Percentiles rank a stretch among this genome's conserved stretches.
phyloP scores from a whole-genome alignment of 169 alveolate genomes.

The Cryptosporidium baileyi region DNA sequence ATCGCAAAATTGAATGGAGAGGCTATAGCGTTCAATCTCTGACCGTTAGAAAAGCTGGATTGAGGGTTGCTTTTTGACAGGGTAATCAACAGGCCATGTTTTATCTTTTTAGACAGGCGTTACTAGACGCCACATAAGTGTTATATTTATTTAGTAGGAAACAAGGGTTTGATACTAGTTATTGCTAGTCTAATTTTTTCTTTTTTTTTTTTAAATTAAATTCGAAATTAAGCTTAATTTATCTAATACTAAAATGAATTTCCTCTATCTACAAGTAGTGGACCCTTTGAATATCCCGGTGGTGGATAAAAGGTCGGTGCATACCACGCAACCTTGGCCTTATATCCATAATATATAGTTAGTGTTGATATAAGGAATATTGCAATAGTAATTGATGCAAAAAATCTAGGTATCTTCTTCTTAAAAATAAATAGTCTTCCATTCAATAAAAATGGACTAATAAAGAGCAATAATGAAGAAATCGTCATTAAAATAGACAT shows the following conservation, averaged over 20 bases:
- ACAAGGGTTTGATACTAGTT: not conserved
- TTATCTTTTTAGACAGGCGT: conserved; percentile 59
- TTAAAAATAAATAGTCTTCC: conserved; percentile 8
- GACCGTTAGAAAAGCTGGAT: conserved; percentile 18
- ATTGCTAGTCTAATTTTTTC: not conserved
- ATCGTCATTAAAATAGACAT: conserved; percentile 47
- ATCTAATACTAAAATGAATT: conserved; percentile 22
- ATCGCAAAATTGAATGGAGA: conserved; percentile 20
- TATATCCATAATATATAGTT: conserved; percentile 28
- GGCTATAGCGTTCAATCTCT: conserved; percentile 17
- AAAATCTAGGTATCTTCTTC: conserved; percentile 10
- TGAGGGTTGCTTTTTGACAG: conserved; percentile 61
- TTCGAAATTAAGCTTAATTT: not conserved
- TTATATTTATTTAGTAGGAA: not conserved
- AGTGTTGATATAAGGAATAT: not conserved
- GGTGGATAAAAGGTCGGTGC: conserved; percentile 66
- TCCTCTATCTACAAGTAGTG: conserved; percentile 58
- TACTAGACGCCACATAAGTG: conserved; percentile 68
- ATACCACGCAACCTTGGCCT: conserved; percentile 39
- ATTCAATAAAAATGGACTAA: conserved; percentile 8
- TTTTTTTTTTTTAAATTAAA: not conserved
- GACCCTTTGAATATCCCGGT: conserved; percentile 51
- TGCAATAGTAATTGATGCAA: not conserved
- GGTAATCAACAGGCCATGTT: conserved; percentile 60
- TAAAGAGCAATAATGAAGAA: conserved; percentile 28